Percentiles rank a stretch among this genome's conserved stretches.
Evolutionary conservation across 768 basidiomycete species (phyloP).

Genomic region (Leccinum pellstonianum): DNA sequence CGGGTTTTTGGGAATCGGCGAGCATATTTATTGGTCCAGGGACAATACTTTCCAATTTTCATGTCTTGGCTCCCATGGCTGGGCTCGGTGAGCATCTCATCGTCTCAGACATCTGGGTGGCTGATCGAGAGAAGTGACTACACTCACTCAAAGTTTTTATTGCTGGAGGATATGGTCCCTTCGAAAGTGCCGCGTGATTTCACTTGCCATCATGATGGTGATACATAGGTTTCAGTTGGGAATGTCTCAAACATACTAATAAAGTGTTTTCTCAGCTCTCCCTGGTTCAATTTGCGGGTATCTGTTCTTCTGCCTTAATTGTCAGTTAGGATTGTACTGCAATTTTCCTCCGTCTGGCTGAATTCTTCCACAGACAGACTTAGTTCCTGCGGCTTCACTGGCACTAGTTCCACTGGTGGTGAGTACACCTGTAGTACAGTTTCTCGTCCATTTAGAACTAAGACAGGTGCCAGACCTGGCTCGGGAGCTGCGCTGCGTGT

Average conservation of each 20-base stretch:
- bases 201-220: conserved; percentile 13
- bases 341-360: no score
- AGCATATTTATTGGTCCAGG: no score
- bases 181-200: conserved; percentile 5
- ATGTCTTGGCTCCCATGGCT: no score
- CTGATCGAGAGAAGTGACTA: no score
- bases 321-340: neutral
- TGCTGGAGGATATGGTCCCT: neutral
- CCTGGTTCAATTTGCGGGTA: conserved; percentile 15
- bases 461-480: conserved; percentile 16
- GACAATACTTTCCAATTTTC: no score
- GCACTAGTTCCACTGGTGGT: neutral
- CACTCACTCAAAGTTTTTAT: no score
- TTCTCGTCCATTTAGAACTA: neutral
- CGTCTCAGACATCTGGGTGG: no score
- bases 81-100: no score
- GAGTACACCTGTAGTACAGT: neutral
- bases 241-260: neutral
- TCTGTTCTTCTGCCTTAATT: neutral
- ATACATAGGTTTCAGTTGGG: neutral
- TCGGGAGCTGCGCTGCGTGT: conserved; percentile 15
- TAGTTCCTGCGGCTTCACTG: neutral
- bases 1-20: conserved; percentile 3
- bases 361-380: no score
- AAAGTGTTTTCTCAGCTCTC: conserved; percentile 14